Conservation (phyloP, 2,329 filamentous ascomycete genomes). For the Aphanoascus verrucosus region DNA sequence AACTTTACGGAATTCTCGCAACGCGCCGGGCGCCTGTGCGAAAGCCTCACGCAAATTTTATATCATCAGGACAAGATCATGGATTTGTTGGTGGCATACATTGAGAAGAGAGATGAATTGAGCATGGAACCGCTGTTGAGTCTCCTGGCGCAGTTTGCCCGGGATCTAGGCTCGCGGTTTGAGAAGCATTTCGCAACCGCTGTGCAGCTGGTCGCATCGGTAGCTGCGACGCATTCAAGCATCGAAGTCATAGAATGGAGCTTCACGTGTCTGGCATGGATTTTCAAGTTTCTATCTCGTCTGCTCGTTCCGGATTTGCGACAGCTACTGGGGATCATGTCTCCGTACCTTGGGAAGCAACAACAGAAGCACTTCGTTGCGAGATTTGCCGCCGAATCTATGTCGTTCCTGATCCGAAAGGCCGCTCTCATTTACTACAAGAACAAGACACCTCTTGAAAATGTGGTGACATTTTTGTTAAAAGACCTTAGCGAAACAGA, state of each 20-base stretch:
- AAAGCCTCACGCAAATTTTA: constrained; percentile 83
- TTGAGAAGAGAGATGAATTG: constrained; percentile 65
- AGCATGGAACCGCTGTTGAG: constrained; percentile 77
- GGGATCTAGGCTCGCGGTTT: constrained; percentile 77
- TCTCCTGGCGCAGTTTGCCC: constrained; percentile 86
- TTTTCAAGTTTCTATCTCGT: constrained; percentile 93
- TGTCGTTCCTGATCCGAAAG: constrained; percentile 89
- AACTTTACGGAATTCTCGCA: constrained; percentile 67
- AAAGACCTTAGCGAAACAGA: constrained; percentile 47
- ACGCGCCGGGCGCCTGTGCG: constrained; percentile 65
- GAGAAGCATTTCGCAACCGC: constrained; percentile 75
- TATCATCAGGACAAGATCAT: constrained; percentile 84
- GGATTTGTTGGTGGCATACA: constrained; percentile 61
- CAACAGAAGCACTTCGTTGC: constrained; percentile 77
- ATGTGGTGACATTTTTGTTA: constrained; percentile 62
- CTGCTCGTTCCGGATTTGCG: constrained; percentile 75
- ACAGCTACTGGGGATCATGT: constrained; percentile 72
- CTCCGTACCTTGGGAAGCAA: constrained; percentile 70
- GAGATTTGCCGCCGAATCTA: constrained; percentile 83
- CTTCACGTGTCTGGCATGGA: constrained; percentile 83
- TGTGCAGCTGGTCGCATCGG: constrained; percentile 61
- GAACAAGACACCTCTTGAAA: constrained; percentile 55
- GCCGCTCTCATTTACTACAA: constrained; percentile 67
- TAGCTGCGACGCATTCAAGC: constrained; percentile 66
- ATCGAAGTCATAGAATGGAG: constrained; percentile 95